Evolutionary conservation across 371 early-diverging fungal genomes (phyloP).

Genomic region (Mucor mucedo): DNA sequence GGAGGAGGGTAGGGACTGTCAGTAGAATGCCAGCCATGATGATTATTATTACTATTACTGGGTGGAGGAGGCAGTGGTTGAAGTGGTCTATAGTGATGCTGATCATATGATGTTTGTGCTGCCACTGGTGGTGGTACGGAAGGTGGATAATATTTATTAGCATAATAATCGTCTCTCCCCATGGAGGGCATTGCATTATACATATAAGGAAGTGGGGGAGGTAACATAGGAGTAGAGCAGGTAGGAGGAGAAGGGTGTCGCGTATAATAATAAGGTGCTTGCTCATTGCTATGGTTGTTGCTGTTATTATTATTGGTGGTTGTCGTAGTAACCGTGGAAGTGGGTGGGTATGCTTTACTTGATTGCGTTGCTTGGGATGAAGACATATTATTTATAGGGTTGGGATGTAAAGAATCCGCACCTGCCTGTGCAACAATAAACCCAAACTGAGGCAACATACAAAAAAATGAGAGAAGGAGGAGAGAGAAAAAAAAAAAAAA

Average conservation of each 20-base stretch:
- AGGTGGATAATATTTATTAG: slow-evolving; percentile 6
- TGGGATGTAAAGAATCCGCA: slow-evolving; percentile 37
- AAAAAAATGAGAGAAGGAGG: slow-evolving; percentile 8
- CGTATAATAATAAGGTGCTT: slow-evolving; percentile 22
- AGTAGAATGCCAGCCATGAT: slow-evolving; percentile 25
- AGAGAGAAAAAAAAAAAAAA: slow-evolving; percentile 17
- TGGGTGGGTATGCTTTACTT: slow-evolving; percentile 20
- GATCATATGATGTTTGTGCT: slow-evolving; percentile 2
- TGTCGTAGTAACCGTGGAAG: background rate
- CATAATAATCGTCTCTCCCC: background rate
- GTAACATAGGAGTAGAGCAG: slow-evolving; percentile 11
- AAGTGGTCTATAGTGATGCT: slow-evolving; percentile 17
- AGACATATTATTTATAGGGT: slow-evolving; percentile 1
- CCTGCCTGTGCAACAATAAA: slow-evolving; percentile 54
- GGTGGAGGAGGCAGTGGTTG: slow-evolving; percentile 16
- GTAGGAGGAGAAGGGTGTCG: slow-evolving; percentile 18
- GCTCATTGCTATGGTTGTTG: background rate
- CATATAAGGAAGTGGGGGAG: slow-evolving; percentile 28
- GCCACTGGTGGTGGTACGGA: slow-evolving; percentile 7
- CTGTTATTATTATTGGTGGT: background rate
- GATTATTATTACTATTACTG: background rate
- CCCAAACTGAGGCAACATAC: slow-evolving; percentile 71
- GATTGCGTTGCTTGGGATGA: slow-evolving; percentile 17
- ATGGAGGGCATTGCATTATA: slow-evolving; percentile 3
- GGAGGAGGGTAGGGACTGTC: slow-evolving; percentile 46